Evolutionary conservation across 1,139 yeast genomes (phyloP), one percentile per base, ranked within the genome.

Genomic region (Blastobotrys aristatus): DNA sequence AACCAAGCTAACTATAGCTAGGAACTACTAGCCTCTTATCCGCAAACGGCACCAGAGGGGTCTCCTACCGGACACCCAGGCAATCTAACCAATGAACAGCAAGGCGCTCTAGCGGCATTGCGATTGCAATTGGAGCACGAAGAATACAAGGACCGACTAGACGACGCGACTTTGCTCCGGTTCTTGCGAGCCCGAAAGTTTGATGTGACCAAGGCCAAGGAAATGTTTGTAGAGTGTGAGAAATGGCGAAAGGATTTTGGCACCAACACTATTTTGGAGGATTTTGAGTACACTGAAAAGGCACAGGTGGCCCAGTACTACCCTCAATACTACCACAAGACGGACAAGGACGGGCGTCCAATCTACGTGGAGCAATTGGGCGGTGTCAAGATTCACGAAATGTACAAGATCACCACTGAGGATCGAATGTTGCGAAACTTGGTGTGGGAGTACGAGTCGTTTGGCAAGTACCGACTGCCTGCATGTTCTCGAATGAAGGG

Each of bases 371-470:
- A 92, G 73, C 96, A 92, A 67, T 77, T 92, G 57, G 98, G 98
- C 49, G 73, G 82, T 49, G 96, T 92, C 53, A 87, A 90, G 70
- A 76, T 92, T 67, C 75, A 80, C 37, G 95, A 88, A 66, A 86
- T 92, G 96, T 80, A 87, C 74, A 85, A 88, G 70, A 79, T 92
- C 67, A 92, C 98, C 56, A 81, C 92, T 36, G 95, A 89, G 68
- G 97, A 92, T 59, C 83, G 97, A 66, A 90, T 92, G 98, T 75
- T 92, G 67, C 83, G 84, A 71, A 92, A 92, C 69, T 76, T 92
- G 63, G 97, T 89, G 47, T 90, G 97, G 96, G 98, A 92, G 71
- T 92, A 92, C 69, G 98, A 92, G 73, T 78, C 95, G 46, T 89
- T 92, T 68, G 80, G 82, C 52, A 76, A 73, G 56, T 81, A 77